A percentile compares a stretch with the other conserved stretches of the same genome.
Evolutionary conservation across 495 filamentous ascomycete species (phyloP).

Genomic region (Neurospora tetrasperma): DNA sequence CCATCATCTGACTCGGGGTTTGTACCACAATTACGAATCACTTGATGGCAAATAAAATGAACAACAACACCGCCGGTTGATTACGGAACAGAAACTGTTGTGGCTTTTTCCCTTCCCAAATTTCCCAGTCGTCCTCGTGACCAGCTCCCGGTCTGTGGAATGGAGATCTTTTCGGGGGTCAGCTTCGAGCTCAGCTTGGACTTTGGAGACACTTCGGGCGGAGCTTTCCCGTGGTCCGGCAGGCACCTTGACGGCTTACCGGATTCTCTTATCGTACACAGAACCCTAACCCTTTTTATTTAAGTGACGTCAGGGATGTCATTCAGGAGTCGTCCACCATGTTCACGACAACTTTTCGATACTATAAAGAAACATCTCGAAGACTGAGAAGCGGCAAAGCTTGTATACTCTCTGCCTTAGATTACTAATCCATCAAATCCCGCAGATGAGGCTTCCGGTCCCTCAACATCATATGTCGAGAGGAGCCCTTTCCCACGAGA

Average conservation of each 20-base stretch:
- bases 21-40: background rate
- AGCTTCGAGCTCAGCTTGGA: background rate
- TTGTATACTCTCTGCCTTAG: background rate
- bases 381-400: background rate
- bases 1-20: background rate
- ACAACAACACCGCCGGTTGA: background rate
- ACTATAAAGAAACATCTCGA: background rate
- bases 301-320: background rate
- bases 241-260: background rate
- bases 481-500: constrained; percentile 33
- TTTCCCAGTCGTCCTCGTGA: background rate
- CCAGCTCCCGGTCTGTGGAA: background rate
- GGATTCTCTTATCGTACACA: background rate
- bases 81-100: background rate
- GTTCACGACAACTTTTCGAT: background rate
- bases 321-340: background rate
- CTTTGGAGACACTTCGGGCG: background rate
- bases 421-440: constrained; percentile 22
- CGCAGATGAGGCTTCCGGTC: constrained; percentile 38
- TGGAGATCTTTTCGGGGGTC: background rate
- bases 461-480: constrained; percentile 39
- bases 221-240: background rate
- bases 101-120: background rate
- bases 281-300: background rate
- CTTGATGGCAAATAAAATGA: background rate